A percentile compares a stretch with the other conserved stretches of the same genome.
Evolutionary conservation across 2,329 filamentous ascomycete genomes (phyloP).

Genomic region (Teratosphaeriaceae sp.): DNA sequence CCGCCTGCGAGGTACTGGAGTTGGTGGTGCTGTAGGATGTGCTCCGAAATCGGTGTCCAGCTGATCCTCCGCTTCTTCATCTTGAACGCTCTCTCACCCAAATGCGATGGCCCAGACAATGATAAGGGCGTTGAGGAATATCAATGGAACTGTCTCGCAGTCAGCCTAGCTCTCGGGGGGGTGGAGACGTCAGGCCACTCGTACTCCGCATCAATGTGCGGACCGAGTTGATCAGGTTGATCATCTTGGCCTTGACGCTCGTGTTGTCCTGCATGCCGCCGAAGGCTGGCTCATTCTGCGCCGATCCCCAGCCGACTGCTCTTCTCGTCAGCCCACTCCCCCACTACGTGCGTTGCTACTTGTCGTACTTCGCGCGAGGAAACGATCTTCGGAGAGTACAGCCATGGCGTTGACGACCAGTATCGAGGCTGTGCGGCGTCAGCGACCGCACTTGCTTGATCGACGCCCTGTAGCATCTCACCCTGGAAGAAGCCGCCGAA

Average conservation of each 20-base stretch:
- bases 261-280: conserved; percentile 63
- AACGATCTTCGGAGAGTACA: conserved; percentile 89
- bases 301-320: conserved; percentile 70
- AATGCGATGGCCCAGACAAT: conserved; percentile 53
- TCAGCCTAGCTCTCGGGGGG: conserved; percentile 6
- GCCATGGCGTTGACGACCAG: conserved; percentile 92
- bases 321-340: background rate
- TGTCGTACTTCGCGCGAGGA: conserved; percentile 68
- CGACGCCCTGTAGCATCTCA: conserved; percentile 26
- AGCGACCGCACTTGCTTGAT: background rate
- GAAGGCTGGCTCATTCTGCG: conserved; percentile 65
- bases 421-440: conserved; percentile 43
- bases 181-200: background rate
- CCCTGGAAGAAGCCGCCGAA: conserved; percentile 69
- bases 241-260: conserved; percentile 77
- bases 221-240: conserved; percentile 85
- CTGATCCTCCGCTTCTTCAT: background rate
- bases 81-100: conserved; percentile 17
- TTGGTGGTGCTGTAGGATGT: too few relatives aligned
- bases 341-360: background rate
- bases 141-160: conserved; percentile 64
- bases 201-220: conserved; percentile 88
- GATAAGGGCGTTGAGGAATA: conserved; percentile 73
- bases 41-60: too few relatives aligned
- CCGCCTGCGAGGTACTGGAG: too few relatives aligned